phyloP scores from a whole-genome alignment of 768 basidiomycete genomes.

The Filobasidium wieringae region DNA sequence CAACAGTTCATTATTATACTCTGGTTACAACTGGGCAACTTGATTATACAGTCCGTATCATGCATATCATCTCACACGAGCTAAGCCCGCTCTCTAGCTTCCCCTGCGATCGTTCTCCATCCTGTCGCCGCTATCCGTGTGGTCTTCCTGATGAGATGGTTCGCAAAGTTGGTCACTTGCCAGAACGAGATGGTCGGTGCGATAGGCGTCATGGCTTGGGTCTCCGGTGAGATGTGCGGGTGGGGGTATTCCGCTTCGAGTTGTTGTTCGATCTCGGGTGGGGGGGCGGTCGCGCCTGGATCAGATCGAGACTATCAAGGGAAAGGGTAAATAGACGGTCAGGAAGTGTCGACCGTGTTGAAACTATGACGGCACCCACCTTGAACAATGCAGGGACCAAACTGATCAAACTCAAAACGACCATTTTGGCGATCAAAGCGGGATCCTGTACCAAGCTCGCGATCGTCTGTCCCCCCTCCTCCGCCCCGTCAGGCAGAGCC shows the following conservation, averaged over 20 bases:
- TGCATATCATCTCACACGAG: too few relatives aligned
- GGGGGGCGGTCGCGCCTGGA: not conserved
- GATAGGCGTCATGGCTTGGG: slow-evolving; percentile 7
- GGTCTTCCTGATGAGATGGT: not conserved
- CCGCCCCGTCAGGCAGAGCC: slow-evolving; percentile 18
- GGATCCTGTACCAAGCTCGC: slow-evolving; percentile 75
- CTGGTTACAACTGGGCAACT: too few relatives aligned
- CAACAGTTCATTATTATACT: too few relatives aligned
- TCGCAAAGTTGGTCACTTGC: not conserved
- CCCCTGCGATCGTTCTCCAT: not conserved
- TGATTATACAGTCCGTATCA: too few relatives aligned
- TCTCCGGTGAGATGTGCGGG: slow-evolving; percentile 2
- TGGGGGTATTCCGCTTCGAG: not conserved
- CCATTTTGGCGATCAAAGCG: slow-evolving; percentile 68
- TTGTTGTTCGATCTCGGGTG: not conserved
- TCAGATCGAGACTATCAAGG: slow-evolving; percentile 9
- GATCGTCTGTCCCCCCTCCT: slow-evolving; percentile 49
- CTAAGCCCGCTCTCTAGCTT: not conserved
- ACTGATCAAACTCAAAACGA: slow-evolving; percentile 68
- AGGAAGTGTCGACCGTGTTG: not conserved
- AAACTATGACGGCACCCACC: not conserved
- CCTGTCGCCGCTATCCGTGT: not conserved
- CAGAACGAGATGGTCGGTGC: slow-evolving; percentile 8
- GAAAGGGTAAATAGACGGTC: not conserved
- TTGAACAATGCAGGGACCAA: slow-evolving; percentile 70